These are phyloP conservation scores for Urostyla sp. DNA, from an alignment of 73 alveolate species.

Conservation along the genomic window DNA sequence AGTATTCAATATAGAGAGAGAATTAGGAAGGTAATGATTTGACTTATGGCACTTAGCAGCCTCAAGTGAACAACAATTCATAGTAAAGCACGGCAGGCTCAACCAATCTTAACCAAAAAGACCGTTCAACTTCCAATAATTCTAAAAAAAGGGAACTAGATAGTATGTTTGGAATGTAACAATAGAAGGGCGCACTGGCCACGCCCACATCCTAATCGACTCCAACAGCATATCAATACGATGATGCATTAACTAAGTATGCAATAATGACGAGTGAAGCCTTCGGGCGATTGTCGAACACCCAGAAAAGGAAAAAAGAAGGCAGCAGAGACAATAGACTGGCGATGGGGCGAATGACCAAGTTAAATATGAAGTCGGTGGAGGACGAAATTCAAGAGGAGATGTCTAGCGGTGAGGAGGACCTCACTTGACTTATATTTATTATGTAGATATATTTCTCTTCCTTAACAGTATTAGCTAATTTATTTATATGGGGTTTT, in stretches of 20 bases:
- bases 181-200: not conserved
- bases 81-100: slow-evolving; percentile 32
- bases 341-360: slow-evolving; percentile 27
- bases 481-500: too few relatives aligned
- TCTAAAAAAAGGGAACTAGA: slow-evolving; percentile 3
- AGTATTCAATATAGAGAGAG: slow-evolving; percentile 19
- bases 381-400: slow-evolving; percentile 51
- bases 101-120: slow-evolving; percentile 18
- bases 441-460: too few relatives aligned
- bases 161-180: not conserved
- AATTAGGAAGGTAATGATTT: not conserved
- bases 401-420: slow-evolving; percentile 52
- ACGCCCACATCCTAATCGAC: not conserved
- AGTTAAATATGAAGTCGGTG: slow-evolving; percentile 34
- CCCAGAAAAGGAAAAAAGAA: not conserved
- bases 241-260: slow-evolving; percentile 18
- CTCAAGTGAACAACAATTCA: not conserved
- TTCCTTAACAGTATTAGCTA: too few relatives aligned
- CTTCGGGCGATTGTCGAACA: not conserved
- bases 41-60: too few relatives aligned
- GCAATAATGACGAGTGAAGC: slow-evolving; percentile 25
- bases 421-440: too few relatives aligned
- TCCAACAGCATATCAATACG: not conserved
- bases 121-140: slow-evolving; percentile 10
- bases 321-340: not conserved